phyloP scores from a whole-genome alignment of 2,329 filamentous ascomycete genomes.

The Stachybotrys echinatus region DNA sequence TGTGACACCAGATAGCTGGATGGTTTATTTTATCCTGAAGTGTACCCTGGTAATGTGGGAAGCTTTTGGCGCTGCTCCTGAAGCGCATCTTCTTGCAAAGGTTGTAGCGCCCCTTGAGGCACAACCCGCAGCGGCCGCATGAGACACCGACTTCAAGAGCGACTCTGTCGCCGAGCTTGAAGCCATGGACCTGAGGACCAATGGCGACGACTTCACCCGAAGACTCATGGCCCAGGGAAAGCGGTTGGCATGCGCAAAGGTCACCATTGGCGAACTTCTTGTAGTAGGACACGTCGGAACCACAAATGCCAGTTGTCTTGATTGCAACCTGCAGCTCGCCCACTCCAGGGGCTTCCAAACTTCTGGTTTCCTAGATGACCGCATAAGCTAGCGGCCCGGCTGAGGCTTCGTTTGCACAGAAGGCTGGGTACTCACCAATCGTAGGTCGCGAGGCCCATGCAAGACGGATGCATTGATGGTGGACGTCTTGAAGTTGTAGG shows the following conservation, averaged over 20 bases:
- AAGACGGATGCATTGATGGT: constrained; percentile 50
- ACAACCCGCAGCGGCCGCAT: constrained; percentile 45
- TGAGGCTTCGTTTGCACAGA: constrained; percentile 1
- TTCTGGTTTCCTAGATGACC: constrained; percentile 41
- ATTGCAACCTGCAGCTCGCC: constrained; percentile 62
- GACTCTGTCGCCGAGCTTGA: constrained; percentile 51
- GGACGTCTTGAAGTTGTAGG: constrained; percentile 32
- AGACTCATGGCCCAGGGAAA: constrained; percentile 61
- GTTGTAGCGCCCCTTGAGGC: constrained; percentile 52
- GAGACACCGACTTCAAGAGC: constrained; percentile 54
- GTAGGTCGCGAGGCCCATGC: constrained; percentile 51
- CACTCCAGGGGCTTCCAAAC: constrained; percentile 37
- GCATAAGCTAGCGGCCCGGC: constrained; percentile 9
- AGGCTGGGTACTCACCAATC: constrained; percentile 41
- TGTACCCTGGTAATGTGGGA: constrained; percentile 60
- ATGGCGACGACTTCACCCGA: constrained; percentile 53
- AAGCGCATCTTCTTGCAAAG: constrained; percentile 58
- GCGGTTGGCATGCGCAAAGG: constrained; percentile 58
- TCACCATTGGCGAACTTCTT: constrained; percentile 69
- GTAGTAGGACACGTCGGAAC: constrained; percentile 67
- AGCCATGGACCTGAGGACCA: constrained; percentile 46
- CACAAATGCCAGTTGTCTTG: constrained; percentile 63
- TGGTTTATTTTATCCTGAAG: constrained; percentile 59
- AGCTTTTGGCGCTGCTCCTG: constrained; percentile 55
- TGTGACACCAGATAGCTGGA: constrained; percentile 57